Base-by-base conservation (phyloP, 1,284 basidiomycete genomes). In the Prillingera fragicola region DNA sequence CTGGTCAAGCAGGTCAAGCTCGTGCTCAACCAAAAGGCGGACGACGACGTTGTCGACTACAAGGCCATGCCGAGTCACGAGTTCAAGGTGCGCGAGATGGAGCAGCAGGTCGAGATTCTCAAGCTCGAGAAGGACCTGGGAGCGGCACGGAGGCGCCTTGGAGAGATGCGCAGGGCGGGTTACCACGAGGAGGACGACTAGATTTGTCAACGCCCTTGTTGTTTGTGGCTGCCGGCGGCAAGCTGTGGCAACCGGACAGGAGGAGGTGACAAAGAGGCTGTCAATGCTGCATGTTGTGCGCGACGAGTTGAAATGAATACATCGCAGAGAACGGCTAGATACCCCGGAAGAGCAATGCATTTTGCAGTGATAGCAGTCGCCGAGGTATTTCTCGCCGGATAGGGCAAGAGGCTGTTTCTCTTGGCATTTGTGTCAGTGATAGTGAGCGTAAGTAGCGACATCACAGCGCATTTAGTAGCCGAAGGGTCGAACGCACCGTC, bases 41-140 rank as follows among this genome's bases (percentile, higher is more conserved):
- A 84, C 57, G 84, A 88, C 43, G 90, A 90, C 54, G 78, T 82
- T 14, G 78, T 85, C 17, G 89, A 97, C 72, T 97, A 91, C 74
- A 84, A 85, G 71, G 81, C 81, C 50, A 91, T 97, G 89, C 85
- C 89, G 4, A 81, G 77, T 35, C 78, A 97, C 67, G 94, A 98
- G 73, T 97, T 96, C 81, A 98, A 98, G 79, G 86, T 82, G 61
- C 77, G 82, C 38, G 91, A 96, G 78, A 97, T 99, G 91, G 94
- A 98, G 74, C 90, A 95, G 69, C 94, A 97, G 73, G 95, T 98
- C 34, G 88, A 95, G 70, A 96, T 99, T 55, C 76, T 98, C 56
- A 92, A 85, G 66, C 74, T 97, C 59, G 94, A 97, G 77, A 96
- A 96, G 77, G 90, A 96, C 10, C 76, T 98, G 26, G 87, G 85